A percentile compares a stretch with the other conserved stretches of the same genome.
phyloP scores from a whole-genome alignment of 208 protist genomes.

The Acanthamoeba castellanii region DNA sequence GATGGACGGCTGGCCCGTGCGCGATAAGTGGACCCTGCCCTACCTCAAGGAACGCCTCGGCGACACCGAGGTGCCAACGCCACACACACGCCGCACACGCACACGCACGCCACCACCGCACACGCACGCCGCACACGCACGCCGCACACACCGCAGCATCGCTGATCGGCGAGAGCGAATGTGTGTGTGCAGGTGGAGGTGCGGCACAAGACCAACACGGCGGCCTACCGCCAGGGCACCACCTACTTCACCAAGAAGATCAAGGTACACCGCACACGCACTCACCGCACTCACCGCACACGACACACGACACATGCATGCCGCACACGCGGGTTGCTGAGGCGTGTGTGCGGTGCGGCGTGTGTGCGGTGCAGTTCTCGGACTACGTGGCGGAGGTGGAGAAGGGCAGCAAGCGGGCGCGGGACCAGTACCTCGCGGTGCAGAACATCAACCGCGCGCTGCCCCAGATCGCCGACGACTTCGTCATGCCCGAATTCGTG shows the following conservation, averaged over 20 bases:
- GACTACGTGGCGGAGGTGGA: constrained; percentile 34
- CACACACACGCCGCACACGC: neutral
- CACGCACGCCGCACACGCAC: neutral
- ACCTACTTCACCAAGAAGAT: constrained; percentile 53
- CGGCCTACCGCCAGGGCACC: constrained; percentile 8
- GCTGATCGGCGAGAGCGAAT: no score
- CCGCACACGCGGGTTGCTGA: neutral
- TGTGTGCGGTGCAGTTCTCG: neutral
- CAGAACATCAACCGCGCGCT: constrained; percentile 61
- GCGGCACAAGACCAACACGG: constrained; percentile 55
- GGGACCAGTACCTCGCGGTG: constrained; percentile 63
- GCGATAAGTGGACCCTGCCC: constrained; percentile 34
- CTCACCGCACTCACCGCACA: no score
- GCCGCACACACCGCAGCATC: no score
- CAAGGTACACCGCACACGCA: neutral
- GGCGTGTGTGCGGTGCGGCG: no score
- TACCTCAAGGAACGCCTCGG: constrained; percentile 3
- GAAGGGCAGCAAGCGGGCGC: neutral
- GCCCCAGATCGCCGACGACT: constrained; percentile 13
- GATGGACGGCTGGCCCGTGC: constrained; percentile 13
- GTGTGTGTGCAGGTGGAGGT: neutral
- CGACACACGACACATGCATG: neutral
- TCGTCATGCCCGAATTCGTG: constrained; percentile 31
- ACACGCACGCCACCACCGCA: neutral
- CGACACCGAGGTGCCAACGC: neutral